Base-by-base conservation (phyloP, 106 monocot species). In the Dioscorea alata region DNA sequence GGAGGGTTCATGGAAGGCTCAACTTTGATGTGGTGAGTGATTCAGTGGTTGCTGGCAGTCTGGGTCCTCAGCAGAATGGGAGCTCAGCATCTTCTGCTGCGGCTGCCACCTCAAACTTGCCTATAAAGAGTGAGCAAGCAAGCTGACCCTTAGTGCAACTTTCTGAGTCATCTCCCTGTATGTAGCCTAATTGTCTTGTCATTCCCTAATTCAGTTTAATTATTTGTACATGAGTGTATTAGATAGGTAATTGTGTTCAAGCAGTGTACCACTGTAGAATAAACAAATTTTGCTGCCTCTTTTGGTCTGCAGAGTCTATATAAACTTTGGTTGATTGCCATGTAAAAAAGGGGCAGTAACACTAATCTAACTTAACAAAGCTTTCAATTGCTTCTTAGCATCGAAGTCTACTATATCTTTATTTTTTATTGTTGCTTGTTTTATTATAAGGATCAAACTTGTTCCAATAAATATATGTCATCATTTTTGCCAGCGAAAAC, bases 21-120 rank as follows among this genome's bases (percentile, higher is more conserved):
- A 90, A 83, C 75, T 99, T 92, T 69, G 85, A 92, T 59, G 53
- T 83, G 60, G 75, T 95, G 57, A 88, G 91, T 4, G 91, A 95
- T 69, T 84, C 81, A 12, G 75, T 88, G 4, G 95, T 88, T 14
- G 90, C 95, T 42, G 81, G 86, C 10, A 91, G 85, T 48, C 71
- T 96, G 33, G 65, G 81, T 32, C 71, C 76, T 28, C 82, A 84
- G 67, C 42, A 42, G 42, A 88, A 85, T 77, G 80, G 79, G 49
- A 73, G 60, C 23, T 70, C 79, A 16, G 63, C 68, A n/a, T 63
- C 82, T 54, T 64, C 78, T 23, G 66, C 74, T 16, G 60, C 75
- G 2, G 33, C 73, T 21, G 20, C 63, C 57, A 23, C 32, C 33
- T 23, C 57, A 16, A 73, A 76, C 49, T 24, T 33, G 14, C 70